Evolutionary conservation across 2,329 filamentous ascomycete species (phyloP), one percentile per base, ranked within the genome.

Genomic region (Podosphaera xanthii): DNA sequence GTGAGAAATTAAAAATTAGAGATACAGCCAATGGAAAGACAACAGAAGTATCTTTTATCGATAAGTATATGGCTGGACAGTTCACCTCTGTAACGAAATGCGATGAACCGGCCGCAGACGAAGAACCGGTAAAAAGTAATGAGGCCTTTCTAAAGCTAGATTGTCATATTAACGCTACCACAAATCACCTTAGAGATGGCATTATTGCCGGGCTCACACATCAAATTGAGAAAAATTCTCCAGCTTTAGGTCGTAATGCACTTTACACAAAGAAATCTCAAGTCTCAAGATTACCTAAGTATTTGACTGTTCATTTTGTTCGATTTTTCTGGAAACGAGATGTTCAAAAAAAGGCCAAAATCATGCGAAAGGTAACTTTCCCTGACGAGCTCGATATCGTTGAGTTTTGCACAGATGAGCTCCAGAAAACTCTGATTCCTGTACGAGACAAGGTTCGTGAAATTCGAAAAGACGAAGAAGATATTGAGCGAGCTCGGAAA

Each of bases 301-400:
- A 98, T 70, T 78, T 98, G 52, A 92, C 92, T 0, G 87, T 98
- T 3, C 92, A 98, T 72, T 95, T 98, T 70, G 87, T 98, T 60
- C 87, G 92, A 63, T 98, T 98, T 74, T 96, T 91, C 75, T 98
- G 92, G 92, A 91, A 94, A 69, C 82, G 85, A 54, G 88, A 94
- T 65, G 89, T 87, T 2, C 85, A 94, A 72, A 97, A 97, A 76
- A 98, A 98, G 77, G 90, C 91, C 64, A 98, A 98, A 78, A 98
- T 98, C 66, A 91, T 98, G 87, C 87, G 90, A 70, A 98, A 97
- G 73, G 92, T 98, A 60, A 91, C 88, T 0, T 98, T 98, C 70
- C 91, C 91, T 5, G 83, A 87, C 57, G 92, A 98, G 72, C 76
- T 98, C 40, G 92, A 98, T 67, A 82, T 87, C 46, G 83, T 94